Conservation (phyloP, 108 stramenopile genomes). For the Heterococcus sp. region DNA sequence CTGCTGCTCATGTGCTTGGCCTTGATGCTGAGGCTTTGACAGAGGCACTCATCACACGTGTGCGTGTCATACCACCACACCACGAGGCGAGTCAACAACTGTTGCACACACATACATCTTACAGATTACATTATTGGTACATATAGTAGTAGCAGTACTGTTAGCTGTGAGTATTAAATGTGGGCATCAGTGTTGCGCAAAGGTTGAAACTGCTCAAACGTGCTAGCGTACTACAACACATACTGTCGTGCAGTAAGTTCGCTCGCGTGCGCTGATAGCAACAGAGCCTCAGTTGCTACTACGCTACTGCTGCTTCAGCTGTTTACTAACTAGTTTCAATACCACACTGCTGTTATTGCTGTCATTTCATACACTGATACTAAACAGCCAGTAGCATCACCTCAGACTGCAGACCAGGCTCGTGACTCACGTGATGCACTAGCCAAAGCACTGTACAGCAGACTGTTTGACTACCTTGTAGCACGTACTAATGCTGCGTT, state of each 20-base stretch:
- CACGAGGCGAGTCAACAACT: conserved; percentile 6
- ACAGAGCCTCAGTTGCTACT: too few relatives aligned
- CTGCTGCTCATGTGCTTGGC: conserved; percentile 36
- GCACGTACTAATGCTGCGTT: conserved; percentile 2
- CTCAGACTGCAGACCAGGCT: conserved; percentile 55
- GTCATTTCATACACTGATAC: background rate
- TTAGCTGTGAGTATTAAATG: too few relatives aligned
- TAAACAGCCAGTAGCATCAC: conserved; percentile 7
- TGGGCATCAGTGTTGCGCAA: too few relatives aligned
- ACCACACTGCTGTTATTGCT: background rate
- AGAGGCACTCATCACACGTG: conserved; percentile 25
- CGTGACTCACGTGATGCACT: conserved; percentile 53
- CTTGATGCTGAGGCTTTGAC: conserved; percentile 38
- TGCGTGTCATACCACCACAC: conserved; percentile 7
- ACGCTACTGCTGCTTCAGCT: background rate
- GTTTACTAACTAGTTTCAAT: background rate
- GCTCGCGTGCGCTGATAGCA: too few relatives aligned
- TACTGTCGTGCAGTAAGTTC: too few relatives aligned
- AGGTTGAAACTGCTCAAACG: too few relatives aligned
- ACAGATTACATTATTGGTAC: too few relatives aligned
- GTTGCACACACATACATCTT: too few relatives aligned
- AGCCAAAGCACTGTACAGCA: conserved; percentile 23
- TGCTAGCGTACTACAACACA: too few relatives aligned
- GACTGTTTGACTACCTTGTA: background rate
- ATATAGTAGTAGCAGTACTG: too few relatives aligned